These are phyloP conservation scores for Dryas drummondii DNA, from an alignment of 306 rosid genomes.

Conservation along the genomic window DNA sequence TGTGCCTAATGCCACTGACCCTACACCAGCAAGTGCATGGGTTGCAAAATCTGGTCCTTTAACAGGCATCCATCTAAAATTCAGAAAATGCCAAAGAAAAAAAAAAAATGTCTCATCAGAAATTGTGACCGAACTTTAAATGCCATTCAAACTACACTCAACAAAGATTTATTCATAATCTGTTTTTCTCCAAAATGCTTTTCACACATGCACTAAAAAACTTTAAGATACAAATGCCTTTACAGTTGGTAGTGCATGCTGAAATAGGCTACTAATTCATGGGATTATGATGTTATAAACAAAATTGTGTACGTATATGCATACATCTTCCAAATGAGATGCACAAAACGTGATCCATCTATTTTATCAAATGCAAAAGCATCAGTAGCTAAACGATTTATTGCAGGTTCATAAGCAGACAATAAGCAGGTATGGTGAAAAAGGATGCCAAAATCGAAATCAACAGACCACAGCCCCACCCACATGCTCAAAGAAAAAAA, in stretches of 20 bases:
- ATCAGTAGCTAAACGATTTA: background rate
- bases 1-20: slow-evolving; percentile 64
- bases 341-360: background rate
- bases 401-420: background rate
- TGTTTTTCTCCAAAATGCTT: background rate
- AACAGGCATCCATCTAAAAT: slow-evolving; percentile 62
- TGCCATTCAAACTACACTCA: background rate
- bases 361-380: background rate
- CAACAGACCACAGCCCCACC: background rate
- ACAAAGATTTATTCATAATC: background rate
- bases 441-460: background rate
- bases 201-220: background rate
- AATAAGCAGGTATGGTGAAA: background rate
- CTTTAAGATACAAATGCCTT: background rate
- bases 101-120: background rate
- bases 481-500: background rate
- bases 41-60: slow-evolving; percentile 49
- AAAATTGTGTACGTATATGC: background rate
- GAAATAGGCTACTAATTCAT: background rate
- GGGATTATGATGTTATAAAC: background rate
- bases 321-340: background rate
- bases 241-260: background rate
- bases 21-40: slow-evolving; percentile 63
- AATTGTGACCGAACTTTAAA: background rate
- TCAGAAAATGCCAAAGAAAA: slow-evolving; percentile 12